Evolutionary conservation across 805 yeast genomes (phyloP).

Genomic region (Metschnikowia koreensis): DNA sequence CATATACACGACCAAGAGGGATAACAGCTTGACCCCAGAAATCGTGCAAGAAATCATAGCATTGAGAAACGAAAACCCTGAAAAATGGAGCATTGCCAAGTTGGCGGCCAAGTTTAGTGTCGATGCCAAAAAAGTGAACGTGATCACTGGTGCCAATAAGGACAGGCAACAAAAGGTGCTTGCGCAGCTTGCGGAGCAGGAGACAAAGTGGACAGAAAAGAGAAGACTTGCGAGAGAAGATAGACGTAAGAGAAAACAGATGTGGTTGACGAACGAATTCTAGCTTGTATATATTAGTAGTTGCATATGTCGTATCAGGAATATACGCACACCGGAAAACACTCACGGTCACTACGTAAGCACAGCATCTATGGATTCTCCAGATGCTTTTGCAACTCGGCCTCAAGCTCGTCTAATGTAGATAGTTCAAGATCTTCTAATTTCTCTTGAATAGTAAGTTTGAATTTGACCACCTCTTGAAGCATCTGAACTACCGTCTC

Average conservation of each 20-base stretch:
- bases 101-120: slow-evolving; percentile 61
- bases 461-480: slow-evolving; percentile 60
- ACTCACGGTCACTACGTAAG: not conserved
- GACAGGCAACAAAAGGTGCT: slow-evolving; percentile 46
- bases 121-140: slow-evolving; percentile 36
- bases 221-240: slow-evolving; percentile 53
- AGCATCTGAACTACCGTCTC: slow-evolving; percentile 57
- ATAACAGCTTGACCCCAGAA: slow-evolving; percentile 55
- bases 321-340: slow-evolving; percentile 3
- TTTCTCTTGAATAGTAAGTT: slow-evolving; percentile 61
- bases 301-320: slow-evolving; percentile 6
- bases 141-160: slow-evolving; percentile 44
- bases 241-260: slow-evolving; percentile 53
- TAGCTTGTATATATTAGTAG: slow-evolving; percentile 19
- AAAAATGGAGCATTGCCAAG: slow-evolving; percentile 57
- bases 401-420: slow-evolving; percentile 39
- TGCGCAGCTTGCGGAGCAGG: slow-evolving; percentile 43
- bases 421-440: slow-evolving; percentile 57
- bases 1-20: slow-evolving; percentile 35
- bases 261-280: slow-evolving; percentile 63
- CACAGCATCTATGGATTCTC: not conserved
- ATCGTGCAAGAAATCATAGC: slow-evolving; percentile 56
- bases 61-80: slow-evolving; percentile 58
- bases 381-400: slow-evolving; percentile 8
- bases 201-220: slow-evolving; percentile 48